These are phyloP conservation scores for Vitis amurensis DNA, from an alignment of 164 flowering plant species.

Conservation along the genomic window DNA sequence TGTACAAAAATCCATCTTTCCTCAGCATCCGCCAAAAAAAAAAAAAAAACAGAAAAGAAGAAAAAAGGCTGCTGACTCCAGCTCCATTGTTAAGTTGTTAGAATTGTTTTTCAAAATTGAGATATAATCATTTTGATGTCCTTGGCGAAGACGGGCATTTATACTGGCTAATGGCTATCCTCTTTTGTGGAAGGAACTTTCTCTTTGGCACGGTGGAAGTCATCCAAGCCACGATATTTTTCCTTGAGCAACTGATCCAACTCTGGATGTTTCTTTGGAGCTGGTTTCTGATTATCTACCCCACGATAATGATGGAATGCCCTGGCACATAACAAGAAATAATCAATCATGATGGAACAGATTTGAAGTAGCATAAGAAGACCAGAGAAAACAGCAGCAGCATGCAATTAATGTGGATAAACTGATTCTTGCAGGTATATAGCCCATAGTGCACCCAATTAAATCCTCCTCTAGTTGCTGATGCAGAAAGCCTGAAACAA, in stretches of 20 bases:
- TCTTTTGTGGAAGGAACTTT: slow-evolving; percentile 22
- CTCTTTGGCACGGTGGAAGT: slow-evolving; percentile 68
- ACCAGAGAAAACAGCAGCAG: too few relatives aligned
- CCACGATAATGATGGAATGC: slow-evolving; percentile 86
- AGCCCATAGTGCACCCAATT: too few relatives aligned
- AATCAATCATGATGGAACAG: neutral
- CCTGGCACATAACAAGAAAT: slow-evolving; percentile 43
- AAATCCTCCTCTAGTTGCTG: too few relatives aligned
- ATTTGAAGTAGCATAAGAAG: neutral
- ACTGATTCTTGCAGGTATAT: too few relatives aligned
- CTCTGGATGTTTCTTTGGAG: slow-evolving; percentile 70
- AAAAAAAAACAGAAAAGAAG: neutral
- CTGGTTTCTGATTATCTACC: slow-evolving; percentile 34
- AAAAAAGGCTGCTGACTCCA: slow-evolving; percentile 4
- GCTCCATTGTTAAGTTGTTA: neutral
- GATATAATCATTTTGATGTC: neutral
- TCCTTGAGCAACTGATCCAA: slow-evolving; percentile 77
- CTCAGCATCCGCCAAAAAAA: slow-evolving; percentile 2
- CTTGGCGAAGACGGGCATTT: neutral
- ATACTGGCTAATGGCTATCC: slow-evolving; percentile 17
- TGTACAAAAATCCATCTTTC: slow-evolving; percentile 16
- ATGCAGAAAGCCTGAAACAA: too few relatives aligned
- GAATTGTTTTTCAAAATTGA: slow-evolving; percentile 21
- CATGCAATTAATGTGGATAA: too few relatives aligned
- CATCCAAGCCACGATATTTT: slow-evolving; percentile 70